Conservation (phyloP, 1,284 basidiomycete species). For the Ustilago curta region DNA sequence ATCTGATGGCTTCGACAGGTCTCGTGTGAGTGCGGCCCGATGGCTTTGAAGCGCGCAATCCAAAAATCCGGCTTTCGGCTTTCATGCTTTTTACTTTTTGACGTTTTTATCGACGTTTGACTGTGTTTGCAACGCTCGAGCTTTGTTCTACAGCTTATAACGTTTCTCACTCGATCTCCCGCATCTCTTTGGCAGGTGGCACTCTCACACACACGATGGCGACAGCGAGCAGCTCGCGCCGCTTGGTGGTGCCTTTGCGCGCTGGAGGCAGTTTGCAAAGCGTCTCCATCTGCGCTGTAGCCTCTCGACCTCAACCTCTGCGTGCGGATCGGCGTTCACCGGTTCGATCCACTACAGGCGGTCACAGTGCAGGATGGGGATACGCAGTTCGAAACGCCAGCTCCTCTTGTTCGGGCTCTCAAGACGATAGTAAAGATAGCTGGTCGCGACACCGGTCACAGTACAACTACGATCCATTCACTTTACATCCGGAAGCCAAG, state of each 20-base stretch:
- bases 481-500: slow-evolving; percentile 53
- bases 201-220: slow-evolving; percentile 3
- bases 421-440: slow-evolving; percentile 12
- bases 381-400: slow-evolving; percentile 2
- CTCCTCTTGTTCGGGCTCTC: slow-evolving; percentile 5
- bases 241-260: slow-evolving; percentile 2
- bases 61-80: slow-evolving; percentile 34
- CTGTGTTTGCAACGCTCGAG: background rate
- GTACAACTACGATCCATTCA: slow-evolving; percentile 68
- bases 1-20: background rate
- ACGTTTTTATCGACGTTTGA: background rate
- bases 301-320: background rate
- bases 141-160: background rate
- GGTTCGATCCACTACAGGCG: background rate
- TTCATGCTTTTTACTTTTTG: slow-evolving; percentile 10
- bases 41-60: background rate
- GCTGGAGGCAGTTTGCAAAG: background rate
- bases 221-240: slow-evolving; percentile 3
- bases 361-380: no score
- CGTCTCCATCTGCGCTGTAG: background rate
- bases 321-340: background rate
- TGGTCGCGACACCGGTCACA: slow-evolving; percentile 60
- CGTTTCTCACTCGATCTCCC: background rate
- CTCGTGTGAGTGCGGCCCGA: slow-evolving; percentile 6
- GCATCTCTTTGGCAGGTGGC: background rate